These are phyloP conservation scores for Diaporthe humulicola DNA, from an alignment of 2,329 filamentous ascomycete species.

Conservation along the genomic window DNA sequence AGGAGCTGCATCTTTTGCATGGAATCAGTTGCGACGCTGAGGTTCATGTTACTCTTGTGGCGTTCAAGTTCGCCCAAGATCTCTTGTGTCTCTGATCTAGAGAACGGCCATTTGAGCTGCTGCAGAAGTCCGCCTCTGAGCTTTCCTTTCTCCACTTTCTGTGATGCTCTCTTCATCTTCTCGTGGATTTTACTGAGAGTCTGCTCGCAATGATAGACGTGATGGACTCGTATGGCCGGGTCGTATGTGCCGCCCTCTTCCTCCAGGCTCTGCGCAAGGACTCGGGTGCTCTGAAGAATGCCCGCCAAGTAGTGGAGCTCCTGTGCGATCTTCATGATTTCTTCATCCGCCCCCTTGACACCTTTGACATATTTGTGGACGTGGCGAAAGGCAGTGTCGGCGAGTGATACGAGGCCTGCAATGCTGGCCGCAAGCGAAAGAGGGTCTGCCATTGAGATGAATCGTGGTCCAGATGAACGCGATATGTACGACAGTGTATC, in stretches of 20 bases:
- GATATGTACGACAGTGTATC: background rate
- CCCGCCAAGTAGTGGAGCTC: background rate
- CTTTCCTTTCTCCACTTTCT: constrained; percentile 42
- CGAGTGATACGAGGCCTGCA: background rate
- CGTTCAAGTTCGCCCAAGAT: constrained; percentile 42
- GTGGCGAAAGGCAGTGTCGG: background rate
- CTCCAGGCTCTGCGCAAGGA: background rate
- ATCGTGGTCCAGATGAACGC: background rate
- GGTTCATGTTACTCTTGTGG: constrained; percentile 38
- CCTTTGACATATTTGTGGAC: background rate
- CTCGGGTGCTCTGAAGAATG: background rate
- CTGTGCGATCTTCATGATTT: background rate
- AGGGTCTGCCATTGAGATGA: background rate
- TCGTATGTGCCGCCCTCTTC: constrained; percentile 8
- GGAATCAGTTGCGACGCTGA: background rate
- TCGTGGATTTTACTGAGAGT: background rate
- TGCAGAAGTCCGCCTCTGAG: constrained; percentile 41
- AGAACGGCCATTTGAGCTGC: constrained; percentile 45
- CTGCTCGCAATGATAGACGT: background rate
- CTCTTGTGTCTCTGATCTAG: constrained; percentile 40
- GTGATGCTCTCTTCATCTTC: background rate
- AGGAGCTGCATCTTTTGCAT: constrained; percentile 7
- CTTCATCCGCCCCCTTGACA: background rate
- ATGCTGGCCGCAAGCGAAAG: background rate
- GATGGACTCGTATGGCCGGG: background rate